These are phyloP conservation scores for Myriangium duriaei DNA, from an alignment of 2,329 filamentous ascomycete species.

Conservation along the genomic window DNA sequence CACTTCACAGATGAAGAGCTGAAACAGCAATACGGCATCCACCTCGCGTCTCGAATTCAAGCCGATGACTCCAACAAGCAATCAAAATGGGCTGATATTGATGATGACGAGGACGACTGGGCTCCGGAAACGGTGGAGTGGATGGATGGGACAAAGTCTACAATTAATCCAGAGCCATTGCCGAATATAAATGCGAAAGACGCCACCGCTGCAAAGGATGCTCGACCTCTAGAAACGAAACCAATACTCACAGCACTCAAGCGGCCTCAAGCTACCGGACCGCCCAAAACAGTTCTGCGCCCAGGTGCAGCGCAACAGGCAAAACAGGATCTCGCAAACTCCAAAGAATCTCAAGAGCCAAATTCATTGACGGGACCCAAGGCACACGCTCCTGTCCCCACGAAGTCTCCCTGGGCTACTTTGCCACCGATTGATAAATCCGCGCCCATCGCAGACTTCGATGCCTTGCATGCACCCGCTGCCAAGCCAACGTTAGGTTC, in stretches of 20 bases:
- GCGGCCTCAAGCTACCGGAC: conserved; percentile 23
- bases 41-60: conserved; percentile 66
- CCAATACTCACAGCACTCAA: conserved; percentile 21
- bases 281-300: conserved; percentile 37
- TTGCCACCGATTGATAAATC: conserved; percentile 76
- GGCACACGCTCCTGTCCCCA: conserved; percentile 54
- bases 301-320: conserved; percentile 30
- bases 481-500: conserved; percentile 29
- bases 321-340: conserved; percentile 21
- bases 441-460: conserved; percentile 52
- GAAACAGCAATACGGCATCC: conserved; percentile 72
- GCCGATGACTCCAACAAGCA: conserved; percentile 53
- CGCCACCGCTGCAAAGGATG: conserved; percentile 12
- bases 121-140: conserved; percentile 74
- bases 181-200: conserved; percentile 4
- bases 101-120: conserved; percentile 82
- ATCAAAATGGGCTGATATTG: conserved; percentile 80
- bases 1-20: conserved; percentile 80
- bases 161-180: conserved; percentile 10
- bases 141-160: conserved; percentile 79
- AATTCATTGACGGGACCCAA: conserved; percentile 53
- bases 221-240: conserved; percentile 17
- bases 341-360: conserved; percentile 48
- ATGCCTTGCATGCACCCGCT: conserved; percentile 26
- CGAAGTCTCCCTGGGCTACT: conserved; percentile 84